Base-by-base conservation (phyloP, 208 protist genomes). In the Tritrichomonas foetus region DNA sequence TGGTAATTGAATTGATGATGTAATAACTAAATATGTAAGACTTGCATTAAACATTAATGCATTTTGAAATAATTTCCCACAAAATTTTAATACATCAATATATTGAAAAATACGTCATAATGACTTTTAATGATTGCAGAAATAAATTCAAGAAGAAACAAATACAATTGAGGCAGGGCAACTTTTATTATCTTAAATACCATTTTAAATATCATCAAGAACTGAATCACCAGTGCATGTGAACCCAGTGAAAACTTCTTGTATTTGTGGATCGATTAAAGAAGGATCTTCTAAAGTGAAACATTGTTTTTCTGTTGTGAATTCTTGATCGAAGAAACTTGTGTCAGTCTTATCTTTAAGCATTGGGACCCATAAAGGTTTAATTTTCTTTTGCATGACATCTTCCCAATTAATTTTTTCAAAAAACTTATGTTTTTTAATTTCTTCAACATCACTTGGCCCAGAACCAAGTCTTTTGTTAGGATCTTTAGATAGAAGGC, bases 391-490 rank as follows among this genome's bases (percentile, higher is more conserved):
- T 0, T 72, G 25, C 25, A 53, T 13, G 3, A 95, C 53, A 13
- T 80, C 53, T 5, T 82, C 22, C 69, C 66, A 95, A n/a, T 95
- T 72, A n/a, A 95, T 49, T 11, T 25, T 33, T 44, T 11, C 16
- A 93, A 95, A 95, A 66, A 95, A 95, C 36, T 53, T 25, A 93
- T 95, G 95, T 41, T 25, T 33, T 33, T 95, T 97, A 72, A 97
- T 95, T 93, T 96, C 95, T 41, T 94, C 82, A 5, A 72, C 93
- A 84, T 95, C 95, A 3, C 5, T 93, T 64, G 89, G 89, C 14
- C 89, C 89, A 22, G 89, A 93, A 13, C 95, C 95, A 39, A 96
- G 84, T n/a, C 93, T 36, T 57, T 61, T 93, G 66, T 95, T 74
- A 41, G 39, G 95, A 64, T 95, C 94, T 66, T 95, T 78, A 25